Conservation (phyloP, 2,329 filamentous ascomycete genomes). For the Waltergamsia citrina region DNA sequence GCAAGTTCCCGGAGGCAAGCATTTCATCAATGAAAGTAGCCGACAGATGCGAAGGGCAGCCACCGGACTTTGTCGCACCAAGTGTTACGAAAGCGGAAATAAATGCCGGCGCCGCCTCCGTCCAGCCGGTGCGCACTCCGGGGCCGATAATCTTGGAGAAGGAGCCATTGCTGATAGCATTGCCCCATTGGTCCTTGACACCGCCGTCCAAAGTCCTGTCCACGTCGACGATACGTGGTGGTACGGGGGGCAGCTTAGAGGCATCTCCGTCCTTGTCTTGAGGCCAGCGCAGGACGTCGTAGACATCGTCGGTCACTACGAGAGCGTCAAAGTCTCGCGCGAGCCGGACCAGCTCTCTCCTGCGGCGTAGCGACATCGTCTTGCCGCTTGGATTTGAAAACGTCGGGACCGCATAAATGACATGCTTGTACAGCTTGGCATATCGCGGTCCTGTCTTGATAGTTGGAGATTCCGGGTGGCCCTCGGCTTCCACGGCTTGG, state of each 20-base stretch:
- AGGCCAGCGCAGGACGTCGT: conserved; percentile 58
- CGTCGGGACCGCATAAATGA: conserved; percentile 61
- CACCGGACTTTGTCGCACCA: conserved; percentile 5
- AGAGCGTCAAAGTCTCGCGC: conserved; percentile 57
- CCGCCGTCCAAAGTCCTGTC: conserved; percentile 35
- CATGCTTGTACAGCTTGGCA: conserved; percentile 52
- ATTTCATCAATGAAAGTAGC: conserved; percentile 9
- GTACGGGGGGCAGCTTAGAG: conserved; percentile 18
- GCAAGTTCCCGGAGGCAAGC: conserved; percentile 9
- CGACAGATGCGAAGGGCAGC: conserved; percentile 5
- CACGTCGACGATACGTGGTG: conserved; percentile 31
- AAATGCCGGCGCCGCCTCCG: conserved; percentile 5
- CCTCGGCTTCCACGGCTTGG: conserved; percentile 1
- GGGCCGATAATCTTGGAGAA: conserved; percentile 60
- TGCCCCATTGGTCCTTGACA: conserved; percentile 45
- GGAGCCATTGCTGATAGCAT: conserved; percentile 55
- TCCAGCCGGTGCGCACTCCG: conserved; percentile 53
- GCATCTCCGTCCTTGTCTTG: conserved; percentile 5
- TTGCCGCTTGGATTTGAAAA: conserved; percentile 61
- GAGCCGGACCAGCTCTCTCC: conserved; percentile 47
- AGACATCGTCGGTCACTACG: conserved; percentile 61
- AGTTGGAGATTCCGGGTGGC: conserved; percentile 25
- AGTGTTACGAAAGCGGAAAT: background rate
- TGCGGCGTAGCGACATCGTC: conserved; percentile 48
- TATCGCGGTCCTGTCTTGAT: conserved; percentile 39